These are phyloP conservation scores for Candida silvatica DNA, from an alignment of 805 yeast genomes.

Conservation along the genomic window DNA sequence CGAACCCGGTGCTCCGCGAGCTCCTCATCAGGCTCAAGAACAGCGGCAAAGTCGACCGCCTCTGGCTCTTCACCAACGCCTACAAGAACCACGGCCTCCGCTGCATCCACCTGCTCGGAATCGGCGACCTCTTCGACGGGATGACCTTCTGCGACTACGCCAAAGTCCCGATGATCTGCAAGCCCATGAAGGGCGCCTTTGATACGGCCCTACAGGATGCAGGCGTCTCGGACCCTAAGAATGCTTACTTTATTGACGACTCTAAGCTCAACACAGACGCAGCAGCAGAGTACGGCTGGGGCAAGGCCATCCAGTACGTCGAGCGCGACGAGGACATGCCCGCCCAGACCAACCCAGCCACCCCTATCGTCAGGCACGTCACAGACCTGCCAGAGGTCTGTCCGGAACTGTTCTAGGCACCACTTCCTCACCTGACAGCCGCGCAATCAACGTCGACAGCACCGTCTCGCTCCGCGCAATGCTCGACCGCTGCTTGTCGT, in stretches of 20 bases:
- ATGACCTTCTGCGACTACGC: slow-evolving; percentile 87
- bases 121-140: slow-evolving; percentile 94
- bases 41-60: slow-evolving; percentile 47
- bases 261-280: slow-evolving; percentile 71
- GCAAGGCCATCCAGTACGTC: slow-evolving; percentile 60
- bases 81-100: slow-evolving; percentile 84
- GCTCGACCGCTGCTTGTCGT: too few relatives aligned
- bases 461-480: too few relatives aligned
- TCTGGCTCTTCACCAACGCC: slow-evolving; percentile 95
- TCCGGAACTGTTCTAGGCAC: slow-evolving; percentile 38
- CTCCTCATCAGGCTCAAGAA: slow-evolving; percentile 38
- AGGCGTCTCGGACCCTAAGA: slow-evolving; percentile 38
- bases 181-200: slow-evolving; percentile 75
- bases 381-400: slow-evolving; percentile 42
- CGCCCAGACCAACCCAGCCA: slow-evolving; percentile 29
- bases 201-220: slow-evolving; percentile 58
- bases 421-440: too few relatives aligned
- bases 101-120: slow-evolving; percentile 69
- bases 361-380: slow-evolving; percentile 48
- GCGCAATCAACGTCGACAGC: too few relatives aligned
- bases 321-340: slow-evolving; percentile 55
- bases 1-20: slow-evolving; percentile 45
- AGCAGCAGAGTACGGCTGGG: slow-evolving; percentile 66
- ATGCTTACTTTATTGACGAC: slow-evolving; percentile 80
- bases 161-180: slow-evolving; percentile 64